Evolutionary conservation across 495 filamentous ascomycete species (phyloP).

Genomic region (Annulohypoxylon maeteangense): DNA sequence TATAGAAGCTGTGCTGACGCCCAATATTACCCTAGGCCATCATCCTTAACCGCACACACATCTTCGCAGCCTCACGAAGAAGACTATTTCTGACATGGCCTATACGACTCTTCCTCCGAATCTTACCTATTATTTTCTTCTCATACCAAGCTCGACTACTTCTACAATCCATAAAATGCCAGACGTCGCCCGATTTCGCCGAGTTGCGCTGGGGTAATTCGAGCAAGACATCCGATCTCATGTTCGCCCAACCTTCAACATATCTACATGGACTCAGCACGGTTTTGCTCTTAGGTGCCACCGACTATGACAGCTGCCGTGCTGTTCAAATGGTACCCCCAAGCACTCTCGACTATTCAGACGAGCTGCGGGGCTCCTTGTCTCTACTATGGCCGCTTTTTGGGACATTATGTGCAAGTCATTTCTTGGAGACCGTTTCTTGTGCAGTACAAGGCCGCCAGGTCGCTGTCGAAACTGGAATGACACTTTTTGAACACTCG

Average conservation of each 20-base stretch:
- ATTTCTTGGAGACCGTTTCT: constrained; percentile 87
- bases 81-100: constrained; percentile 77
- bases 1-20: constrained; percentile 47
- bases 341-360: constrained; percentile 49
- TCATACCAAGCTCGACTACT: constrained; percentile 71
- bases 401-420: constrained; percentile 79
- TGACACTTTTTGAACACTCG: constrained; percentile 97
- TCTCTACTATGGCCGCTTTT: constrained; percentile 91
- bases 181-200: constrained; percentile 83
- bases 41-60: constrained; percentile 88
- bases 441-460: constrained; percentile 89
- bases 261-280: constrained; percentile 76
- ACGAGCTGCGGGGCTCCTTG: constrained; percentile 75
- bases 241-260: constrained; percentile 77
- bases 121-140: constrained; percentile 80
- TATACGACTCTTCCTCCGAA: constrained; percentile 75
- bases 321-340: constrained; percentile 75
- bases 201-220: constrained; percentile 77
- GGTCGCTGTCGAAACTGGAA: constrained; percentile 85
- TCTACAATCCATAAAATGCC: constrained; percentile 89
- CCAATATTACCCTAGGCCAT: constrained; percentile 62
- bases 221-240: constrained; percentile 71
- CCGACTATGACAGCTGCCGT: constrained; percentile 75
- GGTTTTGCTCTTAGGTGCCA: constrained; percentile 71
- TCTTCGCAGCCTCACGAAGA: constrained; percentile 88